A percentile compares a stretch with the other conserved stretches of the same genome.
phyloP scores from a whole-genome alignment of 331 rosid species.

The Pyracantha coccinea region DNA sequence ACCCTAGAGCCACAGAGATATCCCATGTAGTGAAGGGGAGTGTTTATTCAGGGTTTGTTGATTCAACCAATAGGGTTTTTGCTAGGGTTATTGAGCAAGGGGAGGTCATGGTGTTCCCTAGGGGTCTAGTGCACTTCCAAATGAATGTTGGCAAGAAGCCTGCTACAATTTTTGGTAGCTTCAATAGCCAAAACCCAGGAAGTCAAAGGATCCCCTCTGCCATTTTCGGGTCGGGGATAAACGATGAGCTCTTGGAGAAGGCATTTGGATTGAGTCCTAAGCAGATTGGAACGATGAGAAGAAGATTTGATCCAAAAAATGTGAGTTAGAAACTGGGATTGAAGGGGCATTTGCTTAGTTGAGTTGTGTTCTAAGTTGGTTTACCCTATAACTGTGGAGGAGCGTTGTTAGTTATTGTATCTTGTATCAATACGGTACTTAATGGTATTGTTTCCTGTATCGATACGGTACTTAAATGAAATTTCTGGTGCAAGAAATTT shows the following conservation, averaged over 20 bases:
- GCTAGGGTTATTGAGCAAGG: slow-evolving; percentile 56
- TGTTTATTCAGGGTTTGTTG: slow-evolving; percentile 81
- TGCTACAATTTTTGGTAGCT: slow-evolving; percentile 69
- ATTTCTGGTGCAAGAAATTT: no score
- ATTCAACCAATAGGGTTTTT: slow-evolving; percentile 62
- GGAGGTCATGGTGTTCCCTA: slow-evolving; percentile 86
- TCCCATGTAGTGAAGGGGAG: slow-evolving; percentile 58
- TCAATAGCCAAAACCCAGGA: slow-evolving; percentile 92
- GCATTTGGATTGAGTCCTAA: slow-evolving; percentile 77
- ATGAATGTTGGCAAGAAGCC: slow-evolving; percentile 77
- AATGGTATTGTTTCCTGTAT: background rate
- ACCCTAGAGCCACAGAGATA: slow-evolving; percentile 83
- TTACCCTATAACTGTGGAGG: background rate
- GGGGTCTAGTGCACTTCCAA: slow-evolving; percentile 77
- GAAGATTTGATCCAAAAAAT: slow-evolving; percentile 51
- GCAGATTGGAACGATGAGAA: slow-evolving; percentile 72
- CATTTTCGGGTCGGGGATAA: slow-evolving; percentile 81
- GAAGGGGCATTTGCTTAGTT: background rate
- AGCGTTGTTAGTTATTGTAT: background rate
- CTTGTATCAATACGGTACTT: background rate
- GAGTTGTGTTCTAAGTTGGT: background rate
- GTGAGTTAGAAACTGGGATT: slow-evolving; percentile 16
- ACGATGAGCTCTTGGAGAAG: slow-evolving; percentile 63
- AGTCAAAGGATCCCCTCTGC: slow-evolving; percentile 61
- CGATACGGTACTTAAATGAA: background rate